These are phyloP conservation scores for Claviceps sp. DNA, from an alignment of 2,329 filamentous ascomycete genomes.

Conservation along the genomic window DNA sequence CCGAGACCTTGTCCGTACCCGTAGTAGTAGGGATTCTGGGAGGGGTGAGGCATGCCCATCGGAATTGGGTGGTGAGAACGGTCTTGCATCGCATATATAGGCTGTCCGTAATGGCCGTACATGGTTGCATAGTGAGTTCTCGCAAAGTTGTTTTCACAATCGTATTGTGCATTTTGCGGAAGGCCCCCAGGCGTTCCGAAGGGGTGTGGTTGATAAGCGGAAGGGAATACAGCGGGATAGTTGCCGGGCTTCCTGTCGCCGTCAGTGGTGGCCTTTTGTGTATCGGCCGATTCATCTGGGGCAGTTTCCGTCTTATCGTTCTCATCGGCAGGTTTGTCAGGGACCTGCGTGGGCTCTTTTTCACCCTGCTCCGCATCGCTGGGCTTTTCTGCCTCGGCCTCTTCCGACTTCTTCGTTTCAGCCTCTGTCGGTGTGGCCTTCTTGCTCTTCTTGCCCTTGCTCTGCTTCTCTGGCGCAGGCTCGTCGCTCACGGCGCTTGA, in stretches of 20 bases:
- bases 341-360: background rate
- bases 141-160: slow-evolving; percentile 36
- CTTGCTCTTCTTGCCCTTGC: slow-evolving; percentile 7
- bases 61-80: slow-evolving; percentile 20
- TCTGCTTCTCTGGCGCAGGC: background rate
- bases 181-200: slow-evolving; percentile 40
- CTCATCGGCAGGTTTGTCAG: background rate
- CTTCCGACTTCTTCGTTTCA: slow-evolving; percentile 8
- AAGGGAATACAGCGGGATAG: slow-evolving; percentile 17
- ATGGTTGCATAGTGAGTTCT: slow-evolving; percentile 44
- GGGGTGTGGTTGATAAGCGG: slow-evolving; percentile 27
- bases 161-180: slow-evolving; percentile 45
- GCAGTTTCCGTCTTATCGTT: slow-evolving; percentile 5
- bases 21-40: slow-evolving; percentile 28
- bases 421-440: background rate
- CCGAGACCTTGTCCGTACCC: slow-evolving; percentile 18
- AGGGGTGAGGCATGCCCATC: slow-evolving; percentile 29
- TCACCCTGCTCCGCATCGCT: background rate
- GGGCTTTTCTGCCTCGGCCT: slow-evolving; percentile 6
- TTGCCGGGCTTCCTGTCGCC: slow-evolving; percentile 9
- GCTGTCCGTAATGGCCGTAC: slow-evolving; percentile 35
- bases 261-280: slow-evolving; percentile 5
- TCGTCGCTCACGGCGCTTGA: slow-evolving; percentile 7
- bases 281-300: slow-evolving; percentile 6
- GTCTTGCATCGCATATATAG: slow-evolving; percentile 31